Evolutionary conservation across 495 filamentous ascomycete genomes (phyloP).

Genomic region (Penicillium macrosclerotiorum): DNA sequence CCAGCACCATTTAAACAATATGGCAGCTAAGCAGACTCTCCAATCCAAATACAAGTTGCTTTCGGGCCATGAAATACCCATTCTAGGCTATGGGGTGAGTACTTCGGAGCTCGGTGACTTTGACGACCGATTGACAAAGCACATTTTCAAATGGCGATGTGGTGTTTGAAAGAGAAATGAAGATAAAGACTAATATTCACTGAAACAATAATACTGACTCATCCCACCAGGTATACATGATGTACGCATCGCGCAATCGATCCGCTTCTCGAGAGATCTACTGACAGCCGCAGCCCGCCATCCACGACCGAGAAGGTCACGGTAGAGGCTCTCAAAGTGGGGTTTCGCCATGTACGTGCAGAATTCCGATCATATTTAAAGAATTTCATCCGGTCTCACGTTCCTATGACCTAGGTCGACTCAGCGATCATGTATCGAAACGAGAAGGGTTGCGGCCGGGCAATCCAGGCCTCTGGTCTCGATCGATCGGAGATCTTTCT

Average conservation of each 20-base stretch:
- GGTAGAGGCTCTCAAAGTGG: slow-evolving; percentile 61
- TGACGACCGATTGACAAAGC: no score
- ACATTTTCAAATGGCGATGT: no score
- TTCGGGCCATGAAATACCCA: slow-evolving; percentile 76
- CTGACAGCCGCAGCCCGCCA: slow-evolving; percentile 40
- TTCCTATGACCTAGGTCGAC: slow-evolving; percentile 46
- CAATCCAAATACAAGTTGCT: slow-evolving; percentile 49
- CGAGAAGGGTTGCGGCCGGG: slow-evolving; percentile 49
- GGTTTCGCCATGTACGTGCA: slow-evolving; percentile 59
- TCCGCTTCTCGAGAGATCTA: neutral
- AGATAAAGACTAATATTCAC: no score
- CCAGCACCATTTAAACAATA: slow-evolving; percentile 14
- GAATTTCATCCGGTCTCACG: neutral
- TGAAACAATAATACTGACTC: neutral
- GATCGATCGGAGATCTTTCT: slow-evolving; percentile 51
- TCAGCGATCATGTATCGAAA: slow-evolving; percentile 57
- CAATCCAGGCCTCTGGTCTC: slow-evolving; percentile 42
- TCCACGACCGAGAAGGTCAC: slow-evolving; percentile 52
- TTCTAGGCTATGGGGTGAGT: slow-evolving; percentile 72
- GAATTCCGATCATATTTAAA: no score
- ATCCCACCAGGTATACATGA: slow-evolving; percentile 65
- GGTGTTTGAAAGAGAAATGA: no score
- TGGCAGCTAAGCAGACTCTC: slow-evolving; percentile 26
- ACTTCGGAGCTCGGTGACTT: no score
- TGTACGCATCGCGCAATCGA: slow-evolving; percentile 40